Evolutionary conservation across 371 early-diverging fungal species (phyloP).

Genomic region (Mortierella sp.): DNA sequence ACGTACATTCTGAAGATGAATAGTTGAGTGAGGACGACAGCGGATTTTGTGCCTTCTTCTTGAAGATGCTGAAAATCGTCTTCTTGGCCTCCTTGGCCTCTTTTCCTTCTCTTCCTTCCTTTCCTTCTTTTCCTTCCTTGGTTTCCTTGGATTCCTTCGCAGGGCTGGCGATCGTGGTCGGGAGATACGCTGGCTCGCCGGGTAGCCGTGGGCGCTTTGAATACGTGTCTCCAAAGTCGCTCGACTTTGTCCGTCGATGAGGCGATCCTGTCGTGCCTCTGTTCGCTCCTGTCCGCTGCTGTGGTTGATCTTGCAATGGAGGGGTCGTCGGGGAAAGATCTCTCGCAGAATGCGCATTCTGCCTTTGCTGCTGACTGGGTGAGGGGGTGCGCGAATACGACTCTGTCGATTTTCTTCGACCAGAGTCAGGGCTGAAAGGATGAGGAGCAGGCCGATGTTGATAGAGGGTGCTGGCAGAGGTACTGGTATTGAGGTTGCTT

Average conservation of each 20-base stretch:
- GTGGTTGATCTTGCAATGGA: slow-evolving; percentile 13
- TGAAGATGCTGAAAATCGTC: slow-evolving; percentile 32
- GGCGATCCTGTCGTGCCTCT: slow-evolving; percentile 12
- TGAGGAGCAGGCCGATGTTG: slow-evolving; percentile 23
- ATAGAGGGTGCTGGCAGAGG: slow-evolving; percentile 5
- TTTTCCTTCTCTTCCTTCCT: slow-evolving; percentile 2
- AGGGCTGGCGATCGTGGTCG: slow-evolving; percentile 20
- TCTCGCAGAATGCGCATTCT: slow-evolving; percentile 5
- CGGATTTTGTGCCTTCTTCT: slow-evolving; percentile 28
- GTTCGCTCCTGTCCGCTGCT: slow-evolving; percentile 19
- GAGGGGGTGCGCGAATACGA: slow-evolving; percentile 44
- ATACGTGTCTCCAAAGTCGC: slow-evolving; percentile 44
- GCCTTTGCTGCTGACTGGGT: slow-evolving; percentile 24
- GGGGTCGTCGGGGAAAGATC: slow-evolving; percentile 20
- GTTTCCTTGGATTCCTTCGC: slow-evolving; percentile 43
- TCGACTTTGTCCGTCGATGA: slow-evolving; percentile 47
- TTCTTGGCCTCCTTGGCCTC: slow-evolving; percentile 48
- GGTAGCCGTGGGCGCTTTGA: slow-evolving; percentile 33
- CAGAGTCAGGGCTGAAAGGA: slow-evolving; percentile 37
- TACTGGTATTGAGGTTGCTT: slow-evolving; percentile 6
- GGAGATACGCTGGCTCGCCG: slow-evolving; percentile 26
- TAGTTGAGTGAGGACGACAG: slow-evolving; percentile 7
- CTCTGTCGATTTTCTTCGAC: slow-evolving; percentile 34
- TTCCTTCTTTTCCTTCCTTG: slow-evolving; percentile 17
- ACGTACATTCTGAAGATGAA: slow-evolving; percentile 20